These are phyloP conservation scores for Aquanectria penicillioides DNA, from an alignment of 2,329 filamentous ascomycete species.

Conservation along the genomic window DNA sequence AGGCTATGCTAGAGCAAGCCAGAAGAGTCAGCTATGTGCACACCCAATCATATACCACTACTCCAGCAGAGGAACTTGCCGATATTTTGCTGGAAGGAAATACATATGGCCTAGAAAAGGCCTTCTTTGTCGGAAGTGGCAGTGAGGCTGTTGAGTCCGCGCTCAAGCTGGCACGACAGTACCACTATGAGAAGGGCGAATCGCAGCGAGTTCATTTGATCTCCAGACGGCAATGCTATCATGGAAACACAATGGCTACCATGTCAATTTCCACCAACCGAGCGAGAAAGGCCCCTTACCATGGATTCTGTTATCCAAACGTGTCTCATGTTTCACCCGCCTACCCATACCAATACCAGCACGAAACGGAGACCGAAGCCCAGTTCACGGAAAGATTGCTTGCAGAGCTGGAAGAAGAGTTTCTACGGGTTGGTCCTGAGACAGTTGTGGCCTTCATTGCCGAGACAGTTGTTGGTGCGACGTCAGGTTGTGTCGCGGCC, in stretches of 20 bases:
- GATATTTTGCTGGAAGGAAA: constrained; percentile 28
- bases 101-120: constrained; percentile 33
- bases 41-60: constrained; percentile 35
- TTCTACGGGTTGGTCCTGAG: constrained; percentile 53
- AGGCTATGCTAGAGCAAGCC: constrained; percentile 66
- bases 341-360: constrained; percentile 21
- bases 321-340: constrained; percentile 30
- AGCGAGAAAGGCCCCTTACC: constrained; percentile 28
- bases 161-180: constrained; percentile 59
- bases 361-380: constrained; percentile 13
- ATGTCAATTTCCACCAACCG: constrained; percentile 47
- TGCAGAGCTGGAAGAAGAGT: constrained; percentile 54
- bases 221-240: constrained; percentile 54
- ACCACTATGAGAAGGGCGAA: constrained; percentile 51
- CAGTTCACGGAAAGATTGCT: constrained; percentile 22
- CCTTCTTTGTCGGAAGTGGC: constrained; percentile 38
- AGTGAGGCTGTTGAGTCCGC: constrained; percentile 56
- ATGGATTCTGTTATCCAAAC: constrained; percentile 31
- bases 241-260: constrained; percentile 58
- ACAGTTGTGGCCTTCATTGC: constrained; percentile 58
- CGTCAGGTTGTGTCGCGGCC: constrained; percentile 61
- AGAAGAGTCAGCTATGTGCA: constrained; percentile 43
- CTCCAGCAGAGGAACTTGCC: constrained; percentile 35
- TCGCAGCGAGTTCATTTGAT: constrained; percentile 45
- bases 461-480: constrained; percentile 56